phyloP scores from a whole-genome alignment of 495 filamentous ascomycete genomes.

The Penicillium roqueforti region DNA sequence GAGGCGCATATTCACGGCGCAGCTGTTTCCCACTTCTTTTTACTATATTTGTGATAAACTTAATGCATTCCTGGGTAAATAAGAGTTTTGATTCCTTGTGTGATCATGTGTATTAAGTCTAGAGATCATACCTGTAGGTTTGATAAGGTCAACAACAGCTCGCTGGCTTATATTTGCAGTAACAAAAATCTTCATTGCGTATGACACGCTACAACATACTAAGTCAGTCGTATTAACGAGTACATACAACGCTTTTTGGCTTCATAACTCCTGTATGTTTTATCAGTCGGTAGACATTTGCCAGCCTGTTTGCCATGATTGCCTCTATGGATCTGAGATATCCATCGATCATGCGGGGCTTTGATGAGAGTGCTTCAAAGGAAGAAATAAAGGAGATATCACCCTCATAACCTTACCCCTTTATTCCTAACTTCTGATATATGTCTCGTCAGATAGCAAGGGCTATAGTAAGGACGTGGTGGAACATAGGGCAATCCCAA shows the following conservation, averaged over 20 bases:
- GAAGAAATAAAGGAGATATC: not conserved
- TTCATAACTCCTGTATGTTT: no score
- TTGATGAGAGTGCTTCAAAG: no score
- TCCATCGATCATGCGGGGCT: no score
- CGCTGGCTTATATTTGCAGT: not conserved
- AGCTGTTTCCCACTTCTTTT: slow-evolving; percentile 17
- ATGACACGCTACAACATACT: no score
- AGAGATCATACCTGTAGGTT: not conserved
- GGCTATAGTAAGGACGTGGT: not conserved
- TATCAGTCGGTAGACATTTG: no score
- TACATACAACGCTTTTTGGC: no score
- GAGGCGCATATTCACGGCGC: slow-evolving; percentile 27
- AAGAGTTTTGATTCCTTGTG: not conserved
- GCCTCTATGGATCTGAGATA: no score
- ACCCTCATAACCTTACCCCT: no score
- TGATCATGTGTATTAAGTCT: not conserved
- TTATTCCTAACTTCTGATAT: not conserved
- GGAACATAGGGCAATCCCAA: slow-evolving; percentile 6
- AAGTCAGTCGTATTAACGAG: not conserved
- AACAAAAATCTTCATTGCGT: no score
- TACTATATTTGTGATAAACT: slow-evolving; percentile 20
- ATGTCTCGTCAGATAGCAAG: not conserved
- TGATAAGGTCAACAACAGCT: not conserved
- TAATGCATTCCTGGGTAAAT: slow-evolving; percentile 24
- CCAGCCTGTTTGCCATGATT: no score